Conservation (phyloP, 2,329 filamentous ascomycete species). For the Torrubiellomyces zombiae region DNA sequence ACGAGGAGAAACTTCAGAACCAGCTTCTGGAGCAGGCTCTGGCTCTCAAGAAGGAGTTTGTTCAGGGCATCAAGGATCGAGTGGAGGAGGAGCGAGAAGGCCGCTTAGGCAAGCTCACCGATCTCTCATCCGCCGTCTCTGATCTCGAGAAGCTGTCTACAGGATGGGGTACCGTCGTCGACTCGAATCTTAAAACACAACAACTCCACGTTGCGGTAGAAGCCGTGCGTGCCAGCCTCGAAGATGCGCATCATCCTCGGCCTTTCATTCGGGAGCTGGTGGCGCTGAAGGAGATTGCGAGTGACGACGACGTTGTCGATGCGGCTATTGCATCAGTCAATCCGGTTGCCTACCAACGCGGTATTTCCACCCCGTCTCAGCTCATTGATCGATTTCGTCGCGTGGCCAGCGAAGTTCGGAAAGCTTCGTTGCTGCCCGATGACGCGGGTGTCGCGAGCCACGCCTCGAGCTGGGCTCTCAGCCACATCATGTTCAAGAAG, state of each 20-base stretch:
- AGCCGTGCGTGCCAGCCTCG: slow-evolving; percentile 70
- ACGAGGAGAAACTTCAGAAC: slow-evolving; percentile 71
- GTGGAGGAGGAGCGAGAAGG: slow-evolving; percentile 82
- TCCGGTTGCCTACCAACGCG: slow-evolving; percentile 81
- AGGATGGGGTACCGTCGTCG: slow-evolving; percentile 81
- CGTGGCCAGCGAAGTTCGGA: slow-evolving; percentile 81
- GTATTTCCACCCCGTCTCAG: slow-evolving; percentile 67
- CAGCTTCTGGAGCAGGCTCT: slow-evolving; percentile 82
- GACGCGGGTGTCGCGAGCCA: slow-evolving; percentile 91
- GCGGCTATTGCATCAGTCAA: slow-evolving; percentile 95
- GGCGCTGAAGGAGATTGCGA: slow-evolving; percentile 81
- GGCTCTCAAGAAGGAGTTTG: slow-evolving; percentile 71
- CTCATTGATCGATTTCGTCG: slow-evolving; percentile 92
- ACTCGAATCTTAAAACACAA: slow-evolving; percentile 82
- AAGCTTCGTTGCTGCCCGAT: slow-evolving; percentile 81
- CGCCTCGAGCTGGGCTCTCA: slow-evolving; percentile 75
- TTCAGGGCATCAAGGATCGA: slow-evolving; percentile 57
- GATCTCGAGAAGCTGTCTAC: slow-evolving; percentile 78
- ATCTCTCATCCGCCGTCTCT: slow-evolving; percentile 59
- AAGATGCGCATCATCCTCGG: slow-evolving; percentile 51
- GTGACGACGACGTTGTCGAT: slow-evolving; percentile 69
- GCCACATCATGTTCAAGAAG: slow-evolving; percentile 95
- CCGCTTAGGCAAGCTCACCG: slow-evolving; percentile 69
- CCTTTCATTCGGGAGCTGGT: slow-evolving; percentile 89
- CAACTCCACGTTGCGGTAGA: slow-evolving; percentile 93